Evolutionary conservation across 192 early-diverging fungal species (phyloP), one percentile per base, ranked within the genome.

Genomic region (Phycomyces blakesleeanus): DNA sequence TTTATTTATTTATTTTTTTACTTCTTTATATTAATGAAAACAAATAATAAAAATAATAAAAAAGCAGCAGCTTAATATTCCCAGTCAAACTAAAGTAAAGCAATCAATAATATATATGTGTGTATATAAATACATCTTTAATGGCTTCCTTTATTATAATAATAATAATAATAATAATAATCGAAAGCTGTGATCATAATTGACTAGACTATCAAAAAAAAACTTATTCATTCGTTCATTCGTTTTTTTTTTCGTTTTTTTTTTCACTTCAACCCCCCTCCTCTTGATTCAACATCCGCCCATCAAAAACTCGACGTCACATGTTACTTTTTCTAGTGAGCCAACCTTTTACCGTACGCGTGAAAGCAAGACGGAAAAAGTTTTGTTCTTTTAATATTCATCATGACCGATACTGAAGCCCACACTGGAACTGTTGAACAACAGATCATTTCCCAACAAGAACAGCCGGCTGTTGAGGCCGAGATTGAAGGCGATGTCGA

Each of bases 401-500:
- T 47, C 44, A 47, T 47, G 44, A 47, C 44, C 18, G 44, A 47
- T 47, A 47, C 44, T 47, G 44, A 47, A 47, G 44, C 44, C 44
- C 44, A 47, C 44, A 12, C 44, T n/a, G 44, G 15, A 47, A n/a
- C 44, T 47, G 44, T 47, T 47, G 44, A 47, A 47, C 15, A 47
- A 47, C 44, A 47, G 44, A 47, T 47, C 44, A 47, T 47, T 47
- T 47, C 44, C 18, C 44, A 47, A 14, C 44, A 47, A 47, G 44
- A 47, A 47, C 44, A 47, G 18, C 44, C 44, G 44, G 11, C 44
- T n/a, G 44, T 47, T 12, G 44, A 47, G 18, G 44, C 44, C 44
- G 44, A 47, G 44, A 47, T 47, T 47, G 44, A 47, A 18, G 44
- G 44, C 44, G 18, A 47, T 47, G 44, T 47, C 44, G 44, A 47